Evolutionary conservation across 1,284 basidiomycete genomes (phyloP).

Genomic region (Pseudozyma sp.): DNA sequence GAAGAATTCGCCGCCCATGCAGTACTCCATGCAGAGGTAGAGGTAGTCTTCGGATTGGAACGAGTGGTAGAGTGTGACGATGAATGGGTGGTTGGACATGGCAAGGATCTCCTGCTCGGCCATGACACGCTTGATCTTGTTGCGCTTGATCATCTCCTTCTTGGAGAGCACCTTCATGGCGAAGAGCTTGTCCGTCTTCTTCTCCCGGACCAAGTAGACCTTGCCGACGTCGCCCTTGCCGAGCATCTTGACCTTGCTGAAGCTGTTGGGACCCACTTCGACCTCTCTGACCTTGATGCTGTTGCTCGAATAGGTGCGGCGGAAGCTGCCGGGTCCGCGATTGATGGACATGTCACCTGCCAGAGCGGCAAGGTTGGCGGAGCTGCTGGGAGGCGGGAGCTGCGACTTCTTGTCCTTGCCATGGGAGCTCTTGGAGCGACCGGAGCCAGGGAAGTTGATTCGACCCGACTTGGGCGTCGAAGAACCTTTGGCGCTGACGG

Average conservation of each 20-base stretch:
- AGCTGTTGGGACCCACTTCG: constrained; percentile 64
- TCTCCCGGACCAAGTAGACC: constrained; percentile 66
- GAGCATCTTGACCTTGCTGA: constrained; percentile 67
- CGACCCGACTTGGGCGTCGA: constrained; percentile 54
- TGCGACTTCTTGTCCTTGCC: constrained; percentile 74
- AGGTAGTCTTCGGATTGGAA: constrained; percentile 68
- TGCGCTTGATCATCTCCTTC: constrained; percentile 68
- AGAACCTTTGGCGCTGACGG: constrained; percentile 40
- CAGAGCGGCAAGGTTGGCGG: constrained; percentile 69
- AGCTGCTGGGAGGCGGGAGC: constrained; percentile 80
- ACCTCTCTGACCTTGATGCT: constrained; percentile 87
- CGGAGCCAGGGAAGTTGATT: constrained; percentile 58
- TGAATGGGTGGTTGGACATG: constrained; percentile 67
- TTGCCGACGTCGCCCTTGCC: constrained; percentile 69
- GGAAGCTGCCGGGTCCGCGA: constrained; percentile 75
- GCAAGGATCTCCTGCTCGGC: constrained; percentile 67
- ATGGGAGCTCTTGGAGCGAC: constrained; percentile 50
- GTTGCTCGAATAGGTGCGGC: constrained; percentile 94
- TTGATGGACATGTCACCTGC: constrained; percentile 66
- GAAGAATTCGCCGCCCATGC: constrained; percentile 99
- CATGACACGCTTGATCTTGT: constrained; percentile 68
- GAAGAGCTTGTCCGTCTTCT: constrained; percentile 60
- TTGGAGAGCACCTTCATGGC: constrained; percentile 69
- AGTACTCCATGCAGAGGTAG: constrained; percentile 75
- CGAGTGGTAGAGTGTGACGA: constrained; percentile 67